Evolutionary conservation across 352 stramenopile genomes (phyloP).

Genomic region (Nothophytophthora sp.): DNA sequence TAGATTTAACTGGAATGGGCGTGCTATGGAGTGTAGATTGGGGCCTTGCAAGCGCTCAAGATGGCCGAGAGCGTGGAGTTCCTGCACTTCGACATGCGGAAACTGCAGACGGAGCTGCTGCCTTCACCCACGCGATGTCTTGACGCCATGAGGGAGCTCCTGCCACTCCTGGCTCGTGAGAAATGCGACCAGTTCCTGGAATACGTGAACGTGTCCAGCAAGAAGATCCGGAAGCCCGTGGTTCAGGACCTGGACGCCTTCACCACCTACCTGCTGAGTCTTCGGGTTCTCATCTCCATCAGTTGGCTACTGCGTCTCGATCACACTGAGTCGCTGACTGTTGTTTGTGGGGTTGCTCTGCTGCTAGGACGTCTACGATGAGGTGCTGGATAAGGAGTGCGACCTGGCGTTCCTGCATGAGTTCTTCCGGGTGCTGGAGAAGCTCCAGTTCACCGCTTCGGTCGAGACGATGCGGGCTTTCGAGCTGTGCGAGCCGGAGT

Average conservation of each 20-base stretch:
- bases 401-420: slow-evolving; percentile 50
- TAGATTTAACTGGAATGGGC: no score
- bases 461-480: slow-evolving; percentile 26
- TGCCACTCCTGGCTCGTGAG: slow-evolving; percentile 44
- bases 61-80: slow-evolving; percentile 35
- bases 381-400: slow-evolving; percentile 44
- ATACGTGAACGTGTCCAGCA: slow-evolving; percentile 35
- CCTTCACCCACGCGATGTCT: slow-evolving; percentile 50
- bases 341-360: no score
- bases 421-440: slow-evolving; percentile 35
- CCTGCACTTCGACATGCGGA: slow-evolving; percentile 39
- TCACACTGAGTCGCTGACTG: not conserved
- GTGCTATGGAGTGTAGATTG: slow-evolving; percentile 11
- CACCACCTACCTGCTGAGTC: slow-evolving; percentile 50
- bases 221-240: slow-evolving; percentile 52
- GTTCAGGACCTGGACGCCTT: slow-evolving; percentile 36
- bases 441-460: slow-evolving; percentile 35
- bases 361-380: slow-evolving; percentile 53
- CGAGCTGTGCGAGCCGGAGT: slow-evolving; percentile 47
- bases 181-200: slow-evolving; percentile 47
- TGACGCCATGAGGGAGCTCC: slow-evolving; percentile 30
- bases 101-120: slow-evolving; percentile 36
- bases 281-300: slow-evolving; percentile 34
- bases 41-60: slow-evolving; percentile 17
- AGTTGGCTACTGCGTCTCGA: not conserved